phyloP scores from a whole-genome alignment of 2,329 filamentous ascomycete genomes.

The Dactylellina leptospora region DNA sequence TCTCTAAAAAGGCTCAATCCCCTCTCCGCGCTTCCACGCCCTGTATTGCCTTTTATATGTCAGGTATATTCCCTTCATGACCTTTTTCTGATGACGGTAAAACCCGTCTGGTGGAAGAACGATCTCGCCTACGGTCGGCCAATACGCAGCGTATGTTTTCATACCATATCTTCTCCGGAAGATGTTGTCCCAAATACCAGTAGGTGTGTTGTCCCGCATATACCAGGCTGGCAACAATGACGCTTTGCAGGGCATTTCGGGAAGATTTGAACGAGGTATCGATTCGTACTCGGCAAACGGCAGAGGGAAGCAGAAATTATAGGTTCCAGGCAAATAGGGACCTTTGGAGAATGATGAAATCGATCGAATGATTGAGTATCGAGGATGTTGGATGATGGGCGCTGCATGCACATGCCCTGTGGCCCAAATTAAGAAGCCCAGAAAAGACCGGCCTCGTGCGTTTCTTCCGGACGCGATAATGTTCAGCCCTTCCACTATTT shows the following conservation, averaged over 20 bases:
- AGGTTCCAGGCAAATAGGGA: neutral
- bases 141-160: neutral
- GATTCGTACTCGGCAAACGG: neutral
- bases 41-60: neutral
- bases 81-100: neutral
- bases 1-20: neutral
- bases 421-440: too few species aligned
- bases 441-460: too few species aligned
- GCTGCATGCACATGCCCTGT: neutral
- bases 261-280: neutral
- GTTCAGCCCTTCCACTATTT: too few species aligned
- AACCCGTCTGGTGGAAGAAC: too few species aligned
- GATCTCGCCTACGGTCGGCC: neutral
- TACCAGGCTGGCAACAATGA: constrained; percentile 7
- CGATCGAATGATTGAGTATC: neutral
- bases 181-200: neutral
- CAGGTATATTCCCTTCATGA: neutral
- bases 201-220: neutral
- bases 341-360: neutral
- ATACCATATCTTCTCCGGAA: neutral
- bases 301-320: neutral
- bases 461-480: too few species aligned
- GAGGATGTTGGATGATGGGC: neutral
- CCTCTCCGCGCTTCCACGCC: neutral
- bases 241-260: constrained; percentile 38